phyloP scores from a whole-genome alignment of 75 land plant genomes.

The Pinus tabuliformis region DNA sequence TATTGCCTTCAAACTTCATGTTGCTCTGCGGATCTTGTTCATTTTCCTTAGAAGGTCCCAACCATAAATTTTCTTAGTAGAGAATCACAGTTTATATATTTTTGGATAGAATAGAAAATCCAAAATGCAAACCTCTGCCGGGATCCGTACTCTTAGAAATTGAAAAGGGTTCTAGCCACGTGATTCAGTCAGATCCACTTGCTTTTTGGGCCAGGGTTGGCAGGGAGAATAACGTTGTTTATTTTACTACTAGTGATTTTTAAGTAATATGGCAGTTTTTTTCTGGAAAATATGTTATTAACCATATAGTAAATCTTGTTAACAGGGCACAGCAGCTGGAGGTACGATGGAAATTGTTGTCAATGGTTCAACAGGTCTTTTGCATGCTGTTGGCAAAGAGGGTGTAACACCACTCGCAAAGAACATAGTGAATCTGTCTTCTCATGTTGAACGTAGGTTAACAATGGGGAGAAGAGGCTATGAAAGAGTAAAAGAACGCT shows the following conservation, averaged over 20 bases:
- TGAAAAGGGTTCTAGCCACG: too few species aligned
- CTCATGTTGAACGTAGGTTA: slow-evolving; percentile 51
- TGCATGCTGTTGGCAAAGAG: slow-evolving; percentile 89
- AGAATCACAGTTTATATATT: too few species aligned
- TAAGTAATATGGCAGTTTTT: too few species aligned
- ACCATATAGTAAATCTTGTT: neutral
- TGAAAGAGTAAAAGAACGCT: slow-evolving; percentile 70
- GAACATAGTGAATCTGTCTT: slow-evolving; percentile 69
- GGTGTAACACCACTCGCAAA: slow-evolving; percentile 68
- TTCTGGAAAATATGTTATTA: too few species aligned
- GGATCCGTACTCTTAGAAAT: too few species aligned
- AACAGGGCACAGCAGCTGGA: slow-evolving; percentile 93
- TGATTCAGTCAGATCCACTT: too few species aligned
- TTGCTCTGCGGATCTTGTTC: neutral
- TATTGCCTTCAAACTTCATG: neutral
- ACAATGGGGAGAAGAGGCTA: slow-evolving; percentile 82
- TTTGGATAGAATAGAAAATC: too few species aligned
- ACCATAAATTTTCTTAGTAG: neutral
- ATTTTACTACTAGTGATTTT: too few species aligned
- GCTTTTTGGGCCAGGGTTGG: too few species aligned
- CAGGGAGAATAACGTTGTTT: too few species aligned
- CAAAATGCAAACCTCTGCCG: too few species aligned
- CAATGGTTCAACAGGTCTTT: slow-evolving; percentile 67
- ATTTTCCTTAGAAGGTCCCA: neutral
- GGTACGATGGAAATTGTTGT: slow-evolving; percentile 94